Conservation (phyloP, 208 protist species). For the Phytomonas francai region DNA sequence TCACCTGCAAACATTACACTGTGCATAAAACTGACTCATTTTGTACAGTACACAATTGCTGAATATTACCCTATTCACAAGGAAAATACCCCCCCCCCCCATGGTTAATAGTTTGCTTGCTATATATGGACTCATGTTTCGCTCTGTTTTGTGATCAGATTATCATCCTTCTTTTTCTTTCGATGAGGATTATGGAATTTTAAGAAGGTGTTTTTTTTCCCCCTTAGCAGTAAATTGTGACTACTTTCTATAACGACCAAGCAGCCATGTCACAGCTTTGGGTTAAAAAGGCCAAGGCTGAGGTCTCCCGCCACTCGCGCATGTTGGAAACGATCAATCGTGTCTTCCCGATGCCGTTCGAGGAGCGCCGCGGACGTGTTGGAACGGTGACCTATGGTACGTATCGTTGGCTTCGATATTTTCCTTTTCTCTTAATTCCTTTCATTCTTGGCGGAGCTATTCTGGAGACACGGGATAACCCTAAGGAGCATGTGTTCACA, state of each 20-base stretch:
- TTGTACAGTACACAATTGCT: neutral
- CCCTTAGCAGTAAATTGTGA: neutral
- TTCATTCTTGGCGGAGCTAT: slow-evolving; percentile 49
- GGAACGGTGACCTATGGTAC: slow-evolving; percentile 82
- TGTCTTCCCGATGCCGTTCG: slow-evolving; percentile 79
- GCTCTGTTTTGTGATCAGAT: neutral
- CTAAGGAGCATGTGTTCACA: slow-evolving; percentile 83
- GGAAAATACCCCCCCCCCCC: neutral
- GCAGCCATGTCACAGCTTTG: slow-evolving; percentile 72
- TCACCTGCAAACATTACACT: neutral
- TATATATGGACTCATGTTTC: neutral
- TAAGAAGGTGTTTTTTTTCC: neutral
- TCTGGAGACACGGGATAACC: slow-evolving; percentile 75
- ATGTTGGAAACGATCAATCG: slow-evolving; percentile 78
- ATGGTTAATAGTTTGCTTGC: neutral
- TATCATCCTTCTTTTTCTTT: neutral
- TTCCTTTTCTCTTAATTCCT: slow-evolving; percentile 64
- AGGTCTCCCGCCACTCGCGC: slow-evolving; percentile 75
- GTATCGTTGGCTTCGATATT: slow-evolving; percentile 77
- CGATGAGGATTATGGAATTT: neutral
- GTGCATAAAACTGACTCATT: neutral
- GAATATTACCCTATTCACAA: neutral
- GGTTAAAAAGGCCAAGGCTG: slow-evolving; percentile 83
- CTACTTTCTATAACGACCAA: neutral
- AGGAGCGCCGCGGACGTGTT: slow-evolving; percentile 76